Evolutionary conservation across 768 basidiomycete species (phyloP).

Genomic region (Collybia nuda): DNA sequence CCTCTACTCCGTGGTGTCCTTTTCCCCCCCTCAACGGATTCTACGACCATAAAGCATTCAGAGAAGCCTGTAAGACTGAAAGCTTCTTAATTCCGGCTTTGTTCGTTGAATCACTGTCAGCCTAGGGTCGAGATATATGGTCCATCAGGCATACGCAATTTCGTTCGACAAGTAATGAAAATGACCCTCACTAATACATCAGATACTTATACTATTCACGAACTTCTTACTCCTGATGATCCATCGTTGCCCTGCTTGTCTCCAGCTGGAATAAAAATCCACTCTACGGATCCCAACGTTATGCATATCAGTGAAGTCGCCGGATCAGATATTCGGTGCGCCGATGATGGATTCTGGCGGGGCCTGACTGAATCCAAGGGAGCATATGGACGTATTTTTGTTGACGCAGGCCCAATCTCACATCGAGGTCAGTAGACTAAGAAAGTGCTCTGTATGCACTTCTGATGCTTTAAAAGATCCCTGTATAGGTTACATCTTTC

Average conservation of each 20-base stretch:
- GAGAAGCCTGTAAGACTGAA: conserved; percentile 17
- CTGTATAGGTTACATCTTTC: conserved; percentile 78
- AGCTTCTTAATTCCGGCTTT: conserved; percentile 10
- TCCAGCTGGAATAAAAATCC: conserved; percentile 13
- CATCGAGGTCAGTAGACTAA: conserved; percentile 61
- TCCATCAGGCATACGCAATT: conserved; percentile 72
- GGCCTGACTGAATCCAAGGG: conserved; percentile 43
- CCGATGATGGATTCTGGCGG: conserved; percentile 65
- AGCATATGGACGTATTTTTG: conserved; percentile 40
- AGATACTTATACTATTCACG: conserved; percentile 74
- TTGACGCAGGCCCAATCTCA: conserved; percentile 73
- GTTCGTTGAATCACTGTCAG: conserved; percentile 19
- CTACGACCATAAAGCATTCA: conserved; percentile 8
- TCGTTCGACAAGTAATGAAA: conserved; percentile 68
- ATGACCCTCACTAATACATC: conserved; percentile 64
- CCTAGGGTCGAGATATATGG: conserved; percentile 74
- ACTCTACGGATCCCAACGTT: conserved; percentile 27
- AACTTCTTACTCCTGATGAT: conserved; percentile 64
- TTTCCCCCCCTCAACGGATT: conserved; percentile 36
- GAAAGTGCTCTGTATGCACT: background rate
- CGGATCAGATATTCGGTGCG: conserved; percentile 59
- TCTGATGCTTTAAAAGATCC: conserved; percentile 45
- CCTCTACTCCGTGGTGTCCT: conserved; percentile 64
- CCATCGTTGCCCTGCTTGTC: conserved; percentile 48
- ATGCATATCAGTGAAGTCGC: conserved; percentile 64